Evolutionary conservation across 306 rosid genomes (phyloP).

Genomic region (Echinosophora koreensis): DNA sequence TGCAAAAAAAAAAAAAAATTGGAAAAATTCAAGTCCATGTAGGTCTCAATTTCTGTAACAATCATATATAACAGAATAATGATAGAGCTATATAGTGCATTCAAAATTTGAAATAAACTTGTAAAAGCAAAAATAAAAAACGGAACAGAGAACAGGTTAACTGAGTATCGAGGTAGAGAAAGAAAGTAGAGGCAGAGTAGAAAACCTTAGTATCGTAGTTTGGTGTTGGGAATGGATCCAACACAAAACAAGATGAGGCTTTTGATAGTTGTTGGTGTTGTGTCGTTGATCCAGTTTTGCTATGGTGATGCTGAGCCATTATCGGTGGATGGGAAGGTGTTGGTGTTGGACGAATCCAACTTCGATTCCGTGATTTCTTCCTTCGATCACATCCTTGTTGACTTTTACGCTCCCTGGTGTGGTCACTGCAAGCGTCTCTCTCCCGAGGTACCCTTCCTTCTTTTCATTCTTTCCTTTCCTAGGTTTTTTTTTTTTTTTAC

Average conservation of each 20-base stretch:
- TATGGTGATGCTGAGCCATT: conserved; percentile 51
- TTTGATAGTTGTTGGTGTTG: not conserved
- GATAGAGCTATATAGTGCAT: not conserved
- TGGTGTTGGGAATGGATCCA: conserved; percentile 47
- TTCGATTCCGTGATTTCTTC: conserved; percentile 84
- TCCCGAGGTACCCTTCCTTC: conserved; percentile 70
- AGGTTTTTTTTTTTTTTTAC: not conserved
- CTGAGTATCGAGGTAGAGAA: not conserved
- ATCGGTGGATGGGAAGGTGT: conserved; percentile 77
- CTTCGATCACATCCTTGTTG: conserved; percentile 82
- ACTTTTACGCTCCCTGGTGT: conserved; percentile 98
- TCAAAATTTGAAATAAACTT: not conserved
- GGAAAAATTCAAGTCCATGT: not conserved
- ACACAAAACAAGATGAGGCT: conserved; percentile 35
- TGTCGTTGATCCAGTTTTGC: conserved; percentile 45
- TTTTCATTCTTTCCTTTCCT: not conserved
- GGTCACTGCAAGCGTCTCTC: conserved; percentile 99
- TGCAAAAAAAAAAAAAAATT: not conserved
- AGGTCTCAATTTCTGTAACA: not conserved
- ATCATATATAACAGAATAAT: no score
- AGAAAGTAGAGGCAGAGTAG: not conserved
- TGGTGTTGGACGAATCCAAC: conserved; percentile 87
- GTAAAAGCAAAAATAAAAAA: not conserved
- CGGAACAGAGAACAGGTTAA: not conserved
- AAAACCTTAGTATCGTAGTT: not conserved